Evolutionary conservation across 192 early-diverging fungal genomes (phyloP).

Genomic region (Podochytrium sp.): DNA sequence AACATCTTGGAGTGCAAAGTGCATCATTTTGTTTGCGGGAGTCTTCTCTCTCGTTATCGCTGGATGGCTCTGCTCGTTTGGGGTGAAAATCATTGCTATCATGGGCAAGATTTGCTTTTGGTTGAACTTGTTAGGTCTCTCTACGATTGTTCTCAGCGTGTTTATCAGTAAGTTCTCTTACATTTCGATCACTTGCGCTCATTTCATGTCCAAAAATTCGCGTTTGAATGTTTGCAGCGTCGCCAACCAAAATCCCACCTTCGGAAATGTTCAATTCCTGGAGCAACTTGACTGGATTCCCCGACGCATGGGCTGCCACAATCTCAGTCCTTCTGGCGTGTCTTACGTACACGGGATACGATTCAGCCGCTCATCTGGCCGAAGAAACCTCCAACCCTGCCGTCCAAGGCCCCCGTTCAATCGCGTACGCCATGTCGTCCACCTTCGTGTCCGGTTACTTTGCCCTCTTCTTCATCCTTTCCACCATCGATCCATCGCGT

Average conservation of each 20-base stretch:
- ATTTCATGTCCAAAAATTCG: neutral
- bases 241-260: slow-evolving; percentile 16
- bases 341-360: slow-evolving; percentile 34
- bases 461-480: slow-evolving; percentile 31
- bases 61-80: slow-evolving; percentile 14
- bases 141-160: slow-evolving; percentile 19
- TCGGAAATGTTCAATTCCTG: slow-evolving; percentile 15
- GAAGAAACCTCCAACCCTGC: slow-evolving; percentile 32
- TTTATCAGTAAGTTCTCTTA: slow-evolving; percentile 12
- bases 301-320: slow-evolving; percentile 28
- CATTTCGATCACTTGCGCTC: neutral
- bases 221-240: neutral
- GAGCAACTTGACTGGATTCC: slow-evolving; percentile 32
- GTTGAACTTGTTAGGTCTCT: slow-evolving; percentile 19
- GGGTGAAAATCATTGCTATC: slow-evolving; percentile 5
- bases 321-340: slow-evolving; percentile 31
- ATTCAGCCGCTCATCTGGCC: slow-evolving; percentile 30
- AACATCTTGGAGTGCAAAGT: neutral
- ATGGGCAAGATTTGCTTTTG: slow-evolving; percentile 30
- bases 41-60: neutral
- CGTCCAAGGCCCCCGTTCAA: slow-evolving; percentile 19
- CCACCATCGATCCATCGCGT: slow-evolving; percentile 19
- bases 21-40: slow-evolving; percentile 22
- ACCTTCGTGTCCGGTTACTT: slow-evolving; percentile 32
- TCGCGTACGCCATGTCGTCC: slow-evolving; percentile 11